phyloP scores from a whole-genome alignment of 2,329 filamentous ascomycete species.

The Chrysosporium queenslandicum region DNA sequence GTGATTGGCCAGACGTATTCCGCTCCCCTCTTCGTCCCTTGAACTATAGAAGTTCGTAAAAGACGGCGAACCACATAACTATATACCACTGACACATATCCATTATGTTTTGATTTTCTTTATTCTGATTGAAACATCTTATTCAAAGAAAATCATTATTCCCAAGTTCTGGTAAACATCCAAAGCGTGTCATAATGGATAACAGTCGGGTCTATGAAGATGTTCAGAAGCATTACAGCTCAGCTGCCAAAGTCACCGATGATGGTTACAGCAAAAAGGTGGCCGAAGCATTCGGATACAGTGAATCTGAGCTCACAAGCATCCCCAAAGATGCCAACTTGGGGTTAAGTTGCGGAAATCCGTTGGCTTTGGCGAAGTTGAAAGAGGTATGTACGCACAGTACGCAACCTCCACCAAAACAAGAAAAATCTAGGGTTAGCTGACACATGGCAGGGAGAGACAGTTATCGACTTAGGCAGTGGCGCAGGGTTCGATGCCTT shows the following conservation, averaged over 20 bases:
- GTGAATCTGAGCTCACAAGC: conserved; percentile 38
- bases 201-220: conserved; percentile 16
- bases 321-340: conserved; percentile 43
- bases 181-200: conserved; percentile 13
- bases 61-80: not conserved
- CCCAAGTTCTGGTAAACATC: no score
- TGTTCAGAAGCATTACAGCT: conserved; percentile 19
- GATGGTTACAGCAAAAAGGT: conserved; percentile 34
- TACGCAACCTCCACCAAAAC: not conserved
- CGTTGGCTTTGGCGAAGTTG: conserved; percentile 41
- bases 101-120: not conserved
- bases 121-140: no score
- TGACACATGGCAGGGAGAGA: conserved; percentile 41
- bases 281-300: conserved; percentile 47
- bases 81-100: not conserved
- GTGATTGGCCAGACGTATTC: not conserved
- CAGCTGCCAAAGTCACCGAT: conserved; percentile 25
- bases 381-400: conserved; percentile 29
- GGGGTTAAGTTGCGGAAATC: conserved; percentile 48
- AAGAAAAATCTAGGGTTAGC: not conserved
- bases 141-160: no score
- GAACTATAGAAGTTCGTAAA: not conserved
- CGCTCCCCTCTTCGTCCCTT: not conserved
- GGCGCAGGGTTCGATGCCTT: conserved; percentile 52
- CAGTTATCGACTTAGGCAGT: conserved; percentile 48